Evolutionary conservation across 2,329 filamentous ascomycete genomes (phyloP), one percentile per base, ranked within the genome.

Genomic region (Trichoderma sp.): DNA sequence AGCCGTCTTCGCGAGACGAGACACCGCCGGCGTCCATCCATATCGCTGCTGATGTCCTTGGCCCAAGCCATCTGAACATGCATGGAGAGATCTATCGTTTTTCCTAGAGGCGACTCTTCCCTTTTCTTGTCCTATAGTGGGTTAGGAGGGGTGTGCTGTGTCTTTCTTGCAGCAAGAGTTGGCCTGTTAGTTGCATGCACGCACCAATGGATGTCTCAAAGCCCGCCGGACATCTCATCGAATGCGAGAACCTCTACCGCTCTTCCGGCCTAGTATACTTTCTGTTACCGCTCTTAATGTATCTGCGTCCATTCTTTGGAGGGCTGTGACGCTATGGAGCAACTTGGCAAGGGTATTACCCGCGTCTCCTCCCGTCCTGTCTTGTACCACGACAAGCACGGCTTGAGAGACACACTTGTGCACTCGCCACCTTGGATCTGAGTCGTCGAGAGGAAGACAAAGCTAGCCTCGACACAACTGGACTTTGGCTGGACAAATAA

Each of bases 51-150:
- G 9, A 11, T 30, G 26, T 28, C 28, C 32, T 57, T 23, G 39
- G 53, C n/a, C 26, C 64, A 28, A 26, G 64, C 50, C 17, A 67
- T 67, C 64, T 43, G 23, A 7, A 30, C 50, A 39, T 58, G 30
- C 65, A 58, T 39, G 34, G 34, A 68, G 34, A 68, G 65, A 68
- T 68, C 65, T 15, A 58, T 58, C 64, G 50, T 26, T 32, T 32
- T 39, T 12, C 23, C 43, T 15, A 15, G 12, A 39, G 32, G 58
- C 53, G 30, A 36, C 23, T 58, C 34, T 30, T 32, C 39, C 32
- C 39, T 23, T 50, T 50, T 47, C 23, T 47, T 20, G 65, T 53
- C 17, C 30, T 58, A 17, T 43, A 43, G 65, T 39, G 23, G 53
- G 53, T 28, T n/a, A 30, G 36, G 36, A n/a, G 12, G 57, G 32